These are phyloP conservation scores for Zopfochytrium polystomum DNA, from an alignment of 371 early-diverging fungal species.

Conservation along the genomic window DNA sequence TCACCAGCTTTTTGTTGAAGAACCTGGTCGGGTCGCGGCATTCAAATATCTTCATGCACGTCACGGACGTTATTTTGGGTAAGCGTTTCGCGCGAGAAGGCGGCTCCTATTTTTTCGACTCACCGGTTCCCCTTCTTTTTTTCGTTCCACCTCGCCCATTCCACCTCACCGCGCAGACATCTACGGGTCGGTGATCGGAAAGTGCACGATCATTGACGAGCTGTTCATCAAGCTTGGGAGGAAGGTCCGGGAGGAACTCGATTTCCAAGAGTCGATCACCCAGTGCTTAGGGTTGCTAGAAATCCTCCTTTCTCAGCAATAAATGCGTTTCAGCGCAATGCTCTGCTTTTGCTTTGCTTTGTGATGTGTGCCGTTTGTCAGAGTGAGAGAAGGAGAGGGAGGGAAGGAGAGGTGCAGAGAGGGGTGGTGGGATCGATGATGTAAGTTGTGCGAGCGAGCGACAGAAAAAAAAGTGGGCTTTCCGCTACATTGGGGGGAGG, in stretches of 20 bases:
- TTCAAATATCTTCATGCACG: conserved; percentile 70
- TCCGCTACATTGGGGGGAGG: no score
- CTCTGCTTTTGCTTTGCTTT: no score
- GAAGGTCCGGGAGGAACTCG: conserved; percentile 71
- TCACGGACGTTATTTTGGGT: conserved; percentile 72
- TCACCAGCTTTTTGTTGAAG: conserved; percentile 73
- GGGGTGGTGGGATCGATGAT: no score
- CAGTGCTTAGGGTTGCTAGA: conserved; percentile 79
- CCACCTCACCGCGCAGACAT: conserved; percentile 56
- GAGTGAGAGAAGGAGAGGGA: no score
- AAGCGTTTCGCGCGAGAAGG: no score
- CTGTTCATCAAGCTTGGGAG: conserved; percentile 57
- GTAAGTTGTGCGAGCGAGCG: no score
- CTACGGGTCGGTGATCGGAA: conserved; percentile 72
- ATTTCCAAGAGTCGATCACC: conserved; percentile 67
- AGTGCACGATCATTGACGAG: conserved; percentile 68
- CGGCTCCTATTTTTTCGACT: conserved; percentile 1
- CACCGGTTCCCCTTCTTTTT: not conserved
- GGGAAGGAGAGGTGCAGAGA: no score
- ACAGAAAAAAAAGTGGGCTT: no score
- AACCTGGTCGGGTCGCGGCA: conserved; percentile 76
- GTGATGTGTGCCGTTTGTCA: no score
- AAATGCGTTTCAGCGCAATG: not conserved
- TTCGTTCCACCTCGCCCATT: not conserved
- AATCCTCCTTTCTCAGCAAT: conserved; percentile 28